Percentiles rank a stretch among this genome's conserved stretches.
These are phyloP conservation scores for Volvariella volvacea DNA, from an alignment of 1,284 basidiomycete species.

Conservation along the genomic window DNA sequence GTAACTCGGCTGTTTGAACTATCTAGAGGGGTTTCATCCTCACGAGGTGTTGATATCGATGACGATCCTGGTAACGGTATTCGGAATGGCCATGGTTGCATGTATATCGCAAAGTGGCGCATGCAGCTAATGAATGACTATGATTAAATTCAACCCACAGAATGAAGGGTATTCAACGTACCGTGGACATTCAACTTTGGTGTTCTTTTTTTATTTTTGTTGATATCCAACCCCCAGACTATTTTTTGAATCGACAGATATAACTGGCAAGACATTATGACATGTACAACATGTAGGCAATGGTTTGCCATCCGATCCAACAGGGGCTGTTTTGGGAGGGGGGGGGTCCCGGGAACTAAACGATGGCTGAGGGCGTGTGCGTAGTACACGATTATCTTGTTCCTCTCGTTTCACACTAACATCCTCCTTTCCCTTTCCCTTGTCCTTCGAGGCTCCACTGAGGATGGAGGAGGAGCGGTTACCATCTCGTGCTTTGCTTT, in stretches of 20 bases:
- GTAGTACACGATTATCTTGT: conserved; percentile 39
- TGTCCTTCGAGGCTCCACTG: conserved; percentile 7
- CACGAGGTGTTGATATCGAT: conserved; percentile 38
- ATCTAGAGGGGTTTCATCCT: conserved; percentile 42
- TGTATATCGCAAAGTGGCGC: conserved; percentile 71
- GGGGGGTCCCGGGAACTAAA: conserved; percentile 20
- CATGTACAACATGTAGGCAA: conserved; percentile 64
- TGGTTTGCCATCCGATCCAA: conserved; percentile 48
- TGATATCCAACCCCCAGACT: conserved; percentile 59
- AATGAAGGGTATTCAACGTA: conserved; percentile 26
- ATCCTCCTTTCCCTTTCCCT: conserved; percentile 29
- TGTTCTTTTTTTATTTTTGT: conserved; percentile 49
- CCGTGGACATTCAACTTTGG: conserved; percentile 67
- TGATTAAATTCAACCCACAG: neutral
- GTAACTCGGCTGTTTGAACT: conserved; percentile 30
- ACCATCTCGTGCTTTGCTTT: conserved; percentile 13
- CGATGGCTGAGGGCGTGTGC: conserved; percentile 33
- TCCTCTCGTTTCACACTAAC: conserved; percentile 44
- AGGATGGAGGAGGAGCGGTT: neutral
- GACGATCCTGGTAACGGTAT: conserved; percentile 39
- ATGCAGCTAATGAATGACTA: conserved; percentile 46
- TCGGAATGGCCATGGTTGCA: conserved; percentile 61
- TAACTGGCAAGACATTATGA: conserved; percentile 60
- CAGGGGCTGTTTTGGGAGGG: conserved; percentile 30
- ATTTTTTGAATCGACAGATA: conserved; percentile 64